Percentiles rank a stretch among this genome's conserved stretches.
Conservation (phyloP, 768 basidiomycete species). For the Hemileccinum rubropunctum region DNA sequence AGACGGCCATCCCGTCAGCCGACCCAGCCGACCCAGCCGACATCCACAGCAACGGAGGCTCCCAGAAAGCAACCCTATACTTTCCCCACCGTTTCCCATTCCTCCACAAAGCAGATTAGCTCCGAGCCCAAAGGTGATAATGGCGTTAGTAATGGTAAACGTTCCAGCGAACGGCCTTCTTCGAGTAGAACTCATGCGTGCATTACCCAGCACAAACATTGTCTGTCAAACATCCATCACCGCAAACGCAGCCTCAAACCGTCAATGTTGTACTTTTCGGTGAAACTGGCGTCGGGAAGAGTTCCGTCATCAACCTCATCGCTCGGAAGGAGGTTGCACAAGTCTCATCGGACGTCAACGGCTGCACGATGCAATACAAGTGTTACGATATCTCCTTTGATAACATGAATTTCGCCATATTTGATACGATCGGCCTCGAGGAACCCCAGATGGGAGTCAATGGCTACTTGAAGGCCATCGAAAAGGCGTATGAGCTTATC, state of each 20-base stretch:
- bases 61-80: background rate
- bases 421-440: slow-evolving; percentile 36
- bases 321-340: slow-evolving; percentile 19
- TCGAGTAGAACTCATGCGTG: slow-evolving; percentile 5
- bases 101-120: background rate
- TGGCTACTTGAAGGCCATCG: slow-evolving; percentile 27
- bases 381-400: slow-evolving; percentile 28
- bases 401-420: slow-evolving; percentile 21
- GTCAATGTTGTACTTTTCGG: slow-evolving; percentile 42
- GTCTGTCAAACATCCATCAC: background rate
- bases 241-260: background rate
- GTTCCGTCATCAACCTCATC: slow-evolving; percentile 32
- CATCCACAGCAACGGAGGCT: background rate
- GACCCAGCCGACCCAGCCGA: background rate
- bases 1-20: background rate
- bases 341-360: slow-evolving; percentile 28
- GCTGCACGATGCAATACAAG: slow-evolving; percentile 36
- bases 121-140: background rate
- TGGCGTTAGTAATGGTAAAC: slow-evolving; percentile 10
- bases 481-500: slow-evolving; percentile 34
- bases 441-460: slow-evolving; percentile 29
- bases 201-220: background rate
- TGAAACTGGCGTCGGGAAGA: slow-evolving; percentile 37
- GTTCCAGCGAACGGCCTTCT: background rate
- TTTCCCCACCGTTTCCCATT: background rate